These are phyloP conservation scores for Pogostemon cablin DNA, from an alignment of 257 asterid species.

Conservation along the genomic window DNA sequence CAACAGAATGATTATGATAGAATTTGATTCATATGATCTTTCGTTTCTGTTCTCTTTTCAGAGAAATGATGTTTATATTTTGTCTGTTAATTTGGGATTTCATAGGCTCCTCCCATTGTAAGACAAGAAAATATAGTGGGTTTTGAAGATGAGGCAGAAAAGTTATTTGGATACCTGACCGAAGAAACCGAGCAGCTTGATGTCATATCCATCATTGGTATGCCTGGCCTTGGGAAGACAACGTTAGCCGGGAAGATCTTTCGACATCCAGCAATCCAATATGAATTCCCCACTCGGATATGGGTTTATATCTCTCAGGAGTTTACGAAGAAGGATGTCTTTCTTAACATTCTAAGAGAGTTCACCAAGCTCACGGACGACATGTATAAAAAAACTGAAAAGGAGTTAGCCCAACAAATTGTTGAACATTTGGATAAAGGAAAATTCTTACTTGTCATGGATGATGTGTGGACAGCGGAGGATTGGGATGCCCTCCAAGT, in stretches of 20 bases:
- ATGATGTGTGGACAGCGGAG: conserved; percentile 44
- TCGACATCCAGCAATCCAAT: conserved; percentile 34
- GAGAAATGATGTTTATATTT: background rate
- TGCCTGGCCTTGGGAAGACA: conserved; percentile 62
- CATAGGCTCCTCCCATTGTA: conserved; percentile 40
- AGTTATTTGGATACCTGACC: conserved; percentile 36
- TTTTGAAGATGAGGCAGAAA: conserved; percentile 51
- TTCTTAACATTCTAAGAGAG: conserved; percentile 42
- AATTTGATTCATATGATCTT: too few relatives aligned
- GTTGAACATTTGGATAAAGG: conserved; percentile 18
- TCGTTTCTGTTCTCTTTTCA: background rate
- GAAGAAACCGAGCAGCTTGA: conserved; percentile 36
- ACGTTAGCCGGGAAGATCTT: conserved; percentile 46
- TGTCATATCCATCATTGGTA: conserved; percentile 51
- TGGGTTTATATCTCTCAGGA: conserved; percentile 52
- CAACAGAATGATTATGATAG: background rate
- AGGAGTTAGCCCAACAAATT: conserved; percentile 34
- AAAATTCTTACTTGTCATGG: conserved; percentile 47
- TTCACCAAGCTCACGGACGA: conserved; percentile 36
- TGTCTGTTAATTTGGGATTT: background rate
- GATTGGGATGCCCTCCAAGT: conserved; percentile 41
- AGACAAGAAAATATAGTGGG: conserved; percentile 51
- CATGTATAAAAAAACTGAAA: conserved; percentile 25
- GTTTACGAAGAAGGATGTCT: conserved; percentile 39
- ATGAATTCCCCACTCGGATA: conserved; percentile 44